Base-by-base conservation (phyloP, 2,329 filamentous ascomycete species). In the Sordariomycetes sp. region DNA sequence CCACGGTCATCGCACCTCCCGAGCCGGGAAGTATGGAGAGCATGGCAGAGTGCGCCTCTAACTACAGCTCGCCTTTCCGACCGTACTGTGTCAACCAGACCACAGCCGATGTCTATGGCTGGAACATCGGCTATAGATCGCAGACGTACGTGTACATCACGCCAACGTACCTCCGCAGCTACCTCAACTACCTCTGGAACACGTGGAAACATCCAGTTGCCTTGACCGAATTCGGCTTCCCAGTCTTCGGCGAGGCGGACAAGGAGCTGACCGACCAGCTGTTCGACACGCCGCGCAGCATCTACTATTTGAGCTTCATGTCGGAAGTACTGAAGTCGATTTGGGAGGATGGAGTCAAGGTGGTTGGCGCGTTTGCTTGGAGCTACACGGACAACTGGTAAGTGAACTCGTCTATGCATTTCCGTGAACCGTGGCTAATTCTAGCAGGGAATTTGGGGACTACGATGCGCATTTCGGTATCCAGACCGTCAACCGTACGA, bases 141-240 rank as follows among this genome's bases (percentile, higher is more conserved):
- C 55, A 72, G 21, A 60, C 60, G 3, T 74, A 75, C 44, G 64
- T 71, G n/a, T 75, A 77, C 50, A 67, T 70, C 21, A 70, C 75
- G 0, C 75, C 74, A 0, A 62, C 59, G 3, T 77, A 74, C 42
- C 61, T 80, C n/a, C 63, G 70, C 34, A 61, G 58, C 34, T 68
- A 71, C 40, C 57, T 75, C 5, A 66, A 59, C 42, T 79, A 77
- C 44, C 53, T 80, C 3, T 73, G 66, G 59, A 76, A 76, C 49
- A 76, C 68, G 0, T 80, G 68, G 58, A 62, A 53, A 21, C 47
- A 51, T 0, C 67, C 68, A 0, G 55, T 71, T 7, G 55, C 58
- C 16, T 52, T 76, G 5, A 62, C 64, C 6, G 73, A 79, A 45
- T 76, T 76, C 40, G 74, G 74, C 0, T 77, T 73, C 45, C 68